Conservation (phyloP, 306 rosid species). For the Prunus davidiana region DNA sequence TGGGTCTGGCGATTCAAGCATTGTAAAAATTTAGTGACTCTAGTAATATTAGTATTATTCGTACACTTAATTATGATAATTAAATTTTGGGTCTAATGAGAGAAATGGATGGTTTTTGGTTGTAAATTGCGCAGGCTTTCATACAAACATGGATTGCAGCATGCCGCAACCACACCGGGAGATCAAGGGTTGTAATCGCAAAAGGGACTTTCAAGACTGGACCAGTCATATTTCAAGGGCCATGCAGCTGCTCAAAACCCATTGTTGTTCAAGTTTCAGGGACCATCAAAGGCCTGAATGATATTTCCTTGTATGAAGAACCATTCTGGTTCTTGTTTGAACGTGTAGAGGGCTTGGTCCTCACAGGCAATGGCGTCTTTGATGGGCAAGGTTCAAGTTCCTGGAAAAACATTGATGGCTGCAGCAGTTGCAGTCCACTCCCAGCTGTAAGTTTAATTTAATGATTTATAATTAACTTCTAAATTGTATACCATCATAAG, state of each 20-base stretch:
- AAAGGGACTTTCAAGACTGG: conserved; percentile 46
- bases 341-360: conserved; percentile 37
- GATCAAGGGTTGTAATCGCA: conserved; percentile 49
- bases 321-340: conserved; percentile 59
- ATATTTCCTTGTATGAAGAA: conserved; percentile 35
- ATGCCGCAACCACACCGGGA: conserved; percentile 35
- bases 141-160: conserved; percentile 58
- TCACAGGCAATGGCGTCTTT: conserved; percentile 63
- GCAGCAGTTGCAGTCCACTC: conserved; percentile 43
- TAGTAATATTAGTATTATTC: not conserved
- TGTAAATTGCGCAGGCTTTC: conserved; percentile 50
- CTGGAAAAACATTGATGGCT: conserved; percentile 46
- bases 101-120: not conserved
- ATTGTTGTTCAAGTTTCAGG: conserved; percentile 57
- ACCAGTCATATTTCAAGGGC: conserved; percentile 55
- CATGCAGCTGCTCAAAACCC: conserved; percentile 45
- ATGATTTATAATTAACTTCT: not conserved
- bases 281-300: conserved; percentile 47
- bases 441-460: conserved; percentile 51
- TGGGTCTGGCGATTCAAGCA: conserved; percentile 40
- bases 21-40: not conserved
- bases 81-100: not conserved
- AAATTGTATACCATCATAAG: too few relatives aligned
- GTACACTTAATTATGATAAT: too few relatives aligned
- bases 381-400: conserved; percentile 58